Base-by-base conservation (phyloP, 345 rosid species). In the Balakata baccata region DNA sequence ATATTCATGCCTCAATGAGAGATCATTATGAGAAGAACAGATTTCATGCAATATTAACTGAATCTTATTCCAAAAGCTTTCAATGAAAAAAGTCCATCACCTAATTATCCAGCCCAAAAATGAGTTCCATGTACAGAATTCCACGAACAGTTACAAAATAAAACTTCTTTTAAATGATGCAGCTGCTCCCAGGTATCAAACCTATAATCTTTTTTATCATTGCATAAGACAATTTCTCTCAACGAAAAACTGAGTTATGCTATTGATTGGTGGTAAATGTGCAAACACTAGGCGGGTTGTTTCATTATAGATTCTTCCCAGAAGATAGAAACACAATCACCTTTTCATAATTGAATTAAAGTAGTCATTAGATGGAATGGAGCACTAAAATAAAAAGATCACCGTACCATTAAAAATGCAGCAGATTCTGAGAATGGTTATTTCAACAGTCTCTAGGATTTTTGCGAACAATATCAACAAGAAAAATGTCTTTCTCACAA, bases 151-250 rank as follows among this genome's bases (percentile, higher is more conserved):
- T 11, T 29, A 58, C 22, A 58, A 0, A 38, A 29, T 51, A 46
- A 23, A 66, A 49, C 34, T 47, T 62, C 6, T 62, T 62, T 62
- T 34, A 12, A 58, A 58, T 58, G 63, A 58, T 11, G 38, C 10
- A 64, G 49, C 52, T 10, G 49, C 68, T 64, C 68, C 22, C 63
- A 58, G 63, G 34, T 29, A 4, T 65, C 34, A 65, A 20, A 45
- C 69, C 69, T 43, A 65, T 9, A 46, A n/a, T n/a, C n/a, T 29
- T 46, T 16, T 51, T 51, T 52, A 68, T 6, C 11, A 50, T 34
- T 68, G 23, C 37, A 51, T 46, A 43, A 11, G 57, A n/a, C 12
- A 58, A 25, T 11, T 20, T 3, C 16, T 59, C 61, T 34, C 9
- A 34, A 16, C 47, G 23, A 16, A 25, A 23, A 58, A 16, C 38